Base-by-base conservation (phyloP, 192 early-diverging fungal species). In the Polychytrium aggregatum region DNA sequence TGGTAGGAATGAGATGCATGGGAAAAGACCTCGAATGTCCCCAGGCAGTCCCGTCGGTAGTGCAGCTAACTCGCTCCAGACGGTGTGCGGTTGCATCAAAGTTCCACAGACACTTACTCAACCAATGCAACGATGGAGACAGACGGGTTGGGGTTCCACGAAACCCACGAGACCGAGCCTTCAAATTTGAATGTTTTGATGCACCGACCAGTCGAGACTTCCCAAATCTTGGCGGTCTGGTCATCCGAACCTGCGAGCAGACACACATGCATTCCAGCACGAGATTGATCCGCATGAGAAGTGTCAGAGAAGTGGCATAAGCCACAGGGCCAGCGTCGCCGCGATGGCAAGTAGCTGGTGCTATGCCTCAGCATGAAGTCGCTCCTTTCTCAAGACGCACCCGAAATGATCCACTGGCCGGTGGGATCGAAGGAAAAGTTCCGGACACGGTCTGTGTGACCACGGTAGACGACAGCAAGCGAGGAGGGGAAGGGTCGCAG, bases 401-500 rank as follows among this genome's bases (percentile, higher is more conserved):
- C 92, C 3, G 93, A 88, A 14, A 83, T 68, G 34, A 96, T 62
- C 75, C 79, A 97, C 48, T 88, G 70, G n/a, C 96, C 96, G 28
- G 79, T 74, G 14, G 93, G 93, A 62, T 95, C 89, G 1, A 96
- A 62, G n/a, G 89, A 86, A 41, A 92, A 70, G 13, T 60, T 64
- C 25, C 93, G 82, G 37, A 98, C 80, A 34, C 83, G 77, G 27
- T 63, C 83, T 4, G 78, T 81, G 52, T 98, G 96, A 10, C 88
- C 93, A 27, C 60, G 51, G 57, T 82, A 97, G 35, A 78, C 71
- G 36, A 97, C 70, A 3, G 88, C 69, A 42, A 86, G 71, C 16
- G 63, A 56, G 14, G 83, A 76, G 34, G 96, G 96, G 82, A 92
- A 98, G 3, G 96, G 96, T 44, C 82, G 83, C 46, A 98, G 76